A percentile compares a stretch with the other conserved stretches of the same genome.
Evolutionary conservation across 805 yeast species (phyloP).

Genomic region (Saturnispora serradocipensis): DNA sequence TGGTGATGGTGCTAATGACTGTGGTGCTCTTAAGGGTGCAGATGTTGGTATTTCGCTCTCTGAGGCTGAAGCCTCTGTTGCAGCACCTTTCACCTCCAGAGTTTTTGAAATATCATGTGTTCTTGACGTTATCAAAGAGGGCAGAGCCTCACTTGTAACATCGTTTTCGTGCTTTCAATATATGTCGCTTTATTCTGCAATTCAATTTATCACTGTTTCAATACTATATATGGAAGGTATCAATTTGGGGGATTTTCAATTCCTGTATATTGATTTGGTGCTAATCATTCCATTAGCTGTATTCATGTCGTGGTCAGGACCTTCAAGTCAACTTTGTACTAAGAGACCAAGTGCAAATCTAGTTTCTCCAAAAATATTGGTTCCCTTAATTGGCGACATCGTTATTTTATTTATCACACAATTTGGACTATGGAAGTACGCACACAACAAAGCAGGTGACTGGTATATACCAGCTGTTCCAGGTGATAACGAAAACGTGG

Average conservation of each 20-base stretch:
- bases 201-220: slow-evolving; percentile 84
- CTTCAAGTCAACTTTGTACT: slow-evolving; percentile 46
- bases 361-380: slow-evolving; percentile 77
- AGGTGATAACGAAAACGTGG: slow-evolving; percentile 73
- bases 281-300: slow-evolving; percentile 90
- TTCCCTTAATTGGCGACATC: slow-evolving; percentile 77
- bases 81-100: slow-evolving; percentile 95
- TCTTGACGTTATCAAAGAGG: slow-evolving; percentile 83
- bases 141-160: slow-evolving; percentile 90
- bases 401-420: slow-evolving; percentile 57
- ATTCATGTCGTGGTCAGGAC: slow-evolving; percentile 96
- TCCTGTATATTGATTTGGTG: slow-evolving; percentile 84
- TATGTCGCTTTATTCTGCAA: slow-evolving; percentile 95
- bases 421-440: slow-evolving; percentile 52
- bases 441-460: slow-evolving; percentile 34
- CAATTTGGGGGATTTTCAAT: slow-evolving; percentile 94
- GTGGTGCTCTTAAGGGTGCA: slow-evolving; percentile 97
- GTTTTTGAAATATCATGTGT: slow-evolving; percentile 89
- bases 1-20: slow-evolving; percentile 99
- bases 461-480: slow-evolving; percentile 83
- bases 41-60: slow-evolving; percentile 94
- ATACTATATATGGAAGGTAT: slow-evolving; percentile 81
- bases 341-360: slow-evolving; percentile 92
- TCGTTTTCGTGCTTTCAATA: slow-evolving; percentile 95
- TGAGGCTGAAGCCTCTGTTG: slow-evolving; percentile 97